Percentiles rank a stretch among this genome's conserved stretches.
Conservation (phyloP, 192 early-diverging fungal species). For the Martensiomyces pterosporus region DNA sequence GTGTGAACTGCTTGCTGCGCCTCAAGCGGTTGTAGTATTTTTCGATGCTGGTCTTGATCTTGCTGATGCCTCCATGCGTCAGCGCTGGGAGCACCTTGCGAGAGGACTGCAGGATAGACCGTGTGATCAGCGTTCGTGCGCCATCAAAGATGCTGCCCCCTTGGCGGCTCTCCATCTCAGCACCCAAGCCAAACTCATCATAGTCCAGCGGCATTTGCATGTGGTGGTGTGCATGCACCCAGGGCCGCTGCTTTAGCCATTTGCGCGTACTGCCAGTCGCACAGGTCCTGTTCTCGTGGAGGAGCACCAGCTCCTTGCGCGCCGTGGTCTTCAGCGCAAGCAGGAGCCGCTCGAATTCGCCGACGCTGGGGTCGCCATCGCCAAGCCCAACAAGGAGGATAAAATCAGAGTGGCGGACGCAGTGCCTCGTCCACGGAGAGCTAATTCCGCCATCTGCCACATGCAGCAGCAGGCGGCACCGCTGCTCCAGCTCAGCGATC, state of each 20-base stretch:
- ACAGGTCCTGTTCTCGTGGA: slow-evolving; percentile 77
- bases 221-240: slow-evolving; percentile 98
- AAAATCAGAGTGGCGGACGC: slow-evolving; percentile 94
- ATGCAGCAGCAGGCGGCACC: slow-evolving; percentile 82
- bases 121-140: slow-evolving; percentile 16
- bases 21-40: slow-evolving; percentile 60
- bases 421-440: slow-evolving; percentile 92
- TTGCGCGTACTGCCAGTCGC: slow-evolving; percentile 76
- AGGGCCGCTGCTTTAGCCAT: slow-evolving; percentile 89
- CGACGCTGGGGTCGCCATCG: slow-evolving; percentile 81
- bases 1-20: slow-evolving; percentile 30
- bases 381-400: slow-evolving; percentile 91
- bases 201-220: slow-evolving; percentile 67
- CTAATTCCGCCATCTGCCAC: slow-evolving; percentile 89
- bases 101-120: slow-evolving; percentile 19
- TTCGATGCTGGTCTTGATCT: slow-evolving; percentile 61
- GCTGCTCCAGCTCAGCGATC: slow-evolving; percentile 93
- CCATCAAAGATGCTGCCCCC: slow-evolving; percentile 4
- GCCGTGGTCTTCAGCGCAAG: slow-evolving; percentile 96
- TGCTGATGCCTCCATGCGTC: slow-evolving; percentile 48
- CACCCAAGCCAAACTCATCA: background rate
- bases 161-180: background rate
- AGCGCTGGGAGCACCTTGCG: slow-evolving; percentile 9
- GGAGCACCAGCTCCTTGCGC: slow-evolving; percentile 91
- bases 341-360: slow-evolving; percentile 89